Evolutionary conservation across 495 filamentous ascomycete genomes (phyloP).

Genomic region (Neurospora sp.): DNA sequence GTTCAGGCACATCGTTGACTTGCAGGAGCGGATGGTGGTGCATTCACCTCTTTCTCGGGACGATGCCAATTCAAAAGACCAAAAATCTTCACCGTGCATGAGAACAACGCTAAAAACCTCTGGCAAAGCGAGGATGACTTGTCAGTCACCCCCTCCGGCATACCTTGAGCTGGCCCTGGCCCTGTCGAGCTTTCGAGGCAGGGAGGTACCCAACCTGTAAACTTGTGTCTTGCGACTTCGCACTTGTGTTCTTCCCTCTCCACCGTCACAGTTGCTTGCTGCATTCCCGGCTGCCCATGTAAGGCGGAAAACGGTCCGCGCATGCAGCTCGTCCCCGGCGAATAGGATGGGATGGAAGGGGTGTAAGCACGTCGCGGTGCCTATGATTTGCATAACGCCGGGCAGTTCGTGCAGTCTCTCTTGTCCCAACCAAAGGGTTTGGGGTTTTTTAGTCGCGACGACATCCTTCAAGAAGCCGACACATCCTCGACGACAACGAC

Average conservation of each 20-base stretch:
- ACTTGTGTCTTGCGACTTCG: background rate
- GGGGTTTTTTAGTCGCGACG: background rate
- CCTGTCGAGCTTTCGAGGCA: background rate
- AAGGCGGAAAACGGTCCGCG: constrained; percentile 35
- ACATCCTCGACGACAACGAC: background rate
- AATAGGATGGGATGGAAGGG: constrained; percentile 19
- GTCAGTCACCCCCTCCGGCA: background rate
- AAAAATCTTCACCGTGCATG: background rate
- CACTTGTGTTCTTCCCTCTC: background rate
- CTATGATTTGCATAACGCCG: constrained; percentile 27
- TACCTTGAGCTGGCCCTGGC: background rate
- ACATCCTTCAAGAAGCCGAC: background rate
- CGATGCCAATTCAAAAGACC: background rate
- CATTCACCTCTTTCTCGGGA: background rate
- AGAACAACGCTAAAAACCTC: background rate
- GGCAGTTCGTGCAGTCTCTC: background rate
- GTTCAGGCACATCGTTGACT: background rate
- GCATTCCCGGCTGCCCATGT: constrained; percentile 25
- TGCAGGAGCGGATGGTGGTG: background rate
- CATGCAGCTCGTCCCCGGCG: constrained; percentile 23
- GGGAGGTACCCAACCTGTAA: background rate
- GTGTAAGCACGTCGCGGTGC: constrained; percentile 14
- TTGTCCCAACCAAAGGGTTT: constrained; percentile 14
- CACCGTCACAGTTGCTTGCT: constrained; percentile 2
- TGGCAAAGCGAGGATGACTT: background rate